phyloP scores from a whole-genome alignment of 257 asterid species.

The Solanum okadae region DNA sequence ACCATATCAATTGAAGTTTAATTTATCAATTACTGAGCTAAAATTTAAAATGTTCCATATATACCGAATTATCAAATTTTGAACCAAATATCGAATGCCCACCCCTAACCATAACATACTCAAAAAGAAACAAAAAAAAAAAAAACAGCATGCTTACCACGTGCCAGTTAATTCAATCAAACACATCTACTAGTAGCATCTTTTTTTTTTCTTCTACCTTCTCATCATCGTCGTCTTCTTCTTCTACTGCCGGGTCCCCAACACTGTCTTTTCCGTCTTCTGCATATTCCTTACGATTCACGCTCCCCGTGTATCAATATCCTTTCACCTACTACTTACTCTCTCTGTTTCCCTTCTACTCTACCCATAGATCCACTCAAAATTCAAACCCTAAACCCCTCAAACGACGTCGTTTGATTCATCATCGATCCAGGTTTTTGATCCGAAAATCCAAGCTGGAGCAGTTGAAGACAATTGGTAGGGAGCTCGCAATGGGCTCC shows the following conservation, averaged over 20 bases:
- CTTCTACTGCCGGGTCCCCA: background rate
- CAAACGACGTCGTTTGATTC: background rate
- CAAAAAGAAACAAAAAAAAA: background rate
- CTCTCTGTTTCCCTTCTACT: background rate
- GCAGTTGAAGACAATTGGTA: conserved; percentile 83
- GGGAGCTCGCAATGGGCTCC: conserved; percentile 98
- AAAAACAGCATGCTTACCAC: background rate
- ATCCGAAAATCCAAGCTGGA: conserved; percentile 42
- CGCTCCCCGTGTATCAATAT: background rate
- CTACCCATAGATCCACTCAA: background rate
- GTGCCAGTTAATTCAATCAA: background rate
- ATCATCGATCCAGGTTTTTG: background rate
- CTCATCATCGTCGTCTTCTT: background rate
- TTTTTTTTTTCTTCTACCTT: background rate
- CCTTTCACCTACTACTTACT: background rate
- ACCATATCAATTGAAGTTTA: background rate
- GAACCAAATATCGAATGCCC: fast-evolving
- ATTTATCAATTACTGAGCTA: background rate
- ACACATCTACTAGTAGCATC: background rate
- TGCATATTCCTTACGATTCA: background rate
- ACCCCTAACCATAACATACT: background rate
- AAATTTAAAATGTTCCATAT: background rate
- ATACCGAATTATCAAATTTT: background rate
- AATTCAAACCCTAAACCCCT: conserved; percentile 5
- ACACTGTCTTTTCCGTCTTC: background rate